Conservation (phyloP, 176 grass and related monocot species). For the Bonia amplexicaulis region DNA sequence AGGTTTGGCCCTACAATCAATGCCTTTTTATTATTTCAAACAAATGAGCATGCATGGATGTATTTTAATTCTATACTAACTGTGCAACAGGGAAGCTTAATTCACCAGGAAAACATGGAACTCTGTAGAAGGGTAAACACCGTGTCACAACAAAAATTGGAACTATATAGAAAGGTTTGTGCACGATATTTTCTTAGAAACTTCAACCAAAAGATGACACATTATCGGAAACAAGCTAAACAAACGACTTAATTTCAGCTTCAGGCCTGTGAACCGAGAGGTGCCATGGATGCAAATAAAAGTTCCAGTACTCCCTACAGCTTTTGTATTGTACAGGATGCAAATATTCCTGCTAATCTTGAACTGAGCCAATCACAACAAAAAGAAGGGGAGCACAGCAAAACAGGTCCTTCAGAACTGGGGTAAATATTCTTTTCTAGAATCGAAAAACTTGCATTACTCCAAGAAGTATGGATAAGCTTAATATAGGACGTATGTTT, state of each 20-base stretch:
- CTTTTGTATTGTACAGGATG: constrained; percentile 32
- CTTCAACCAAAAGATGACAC: neutral
- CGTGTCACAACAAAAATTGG: constrained; percentile 42
- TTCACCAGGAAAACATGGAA: constrained; percentile 67
- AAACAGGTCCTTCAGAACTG: constrained; percentile 34
- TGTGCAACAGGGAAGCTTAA: constrained; percentile 44
- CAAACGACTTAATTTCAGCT: constrained; percentile 32
- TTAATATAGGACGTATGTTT: constrained; percentile 8
- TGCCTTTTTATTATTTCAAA: neutral
- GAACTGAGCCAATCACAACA: constrained; percentile 30
- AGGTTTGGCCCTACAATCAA: constrained; percentile 31
- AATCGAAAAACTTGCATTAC: constrained; percentile 4
- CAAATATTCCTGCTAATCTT: constrained; percentile 20
- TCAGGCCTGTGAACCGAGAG: constrained; percentile 28
- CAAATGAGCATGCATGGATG: neutral
- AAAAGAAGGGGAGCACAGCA: neutral
- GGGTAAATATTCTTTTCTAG: constrained; percentile 46
- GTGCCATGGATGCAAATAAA: constrained; percentile 7
- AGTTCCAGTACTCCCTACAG: constrained; percentile 36
- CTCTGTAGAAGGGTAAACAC: constrained; percentile 33
- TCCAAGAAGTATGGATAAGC: neutral
- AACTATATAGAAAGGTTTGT: constrained; percentile 47
- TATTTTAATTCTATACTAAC: neutral
- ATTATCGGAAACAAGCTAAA: constrained; percentile 12
- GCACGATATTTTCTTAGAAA: constrained; percentile 10